phyloP scores from a whole-genome alignment of 2,329 filamentous ascomycete species.

The Whalleya microplaca region DNA sequence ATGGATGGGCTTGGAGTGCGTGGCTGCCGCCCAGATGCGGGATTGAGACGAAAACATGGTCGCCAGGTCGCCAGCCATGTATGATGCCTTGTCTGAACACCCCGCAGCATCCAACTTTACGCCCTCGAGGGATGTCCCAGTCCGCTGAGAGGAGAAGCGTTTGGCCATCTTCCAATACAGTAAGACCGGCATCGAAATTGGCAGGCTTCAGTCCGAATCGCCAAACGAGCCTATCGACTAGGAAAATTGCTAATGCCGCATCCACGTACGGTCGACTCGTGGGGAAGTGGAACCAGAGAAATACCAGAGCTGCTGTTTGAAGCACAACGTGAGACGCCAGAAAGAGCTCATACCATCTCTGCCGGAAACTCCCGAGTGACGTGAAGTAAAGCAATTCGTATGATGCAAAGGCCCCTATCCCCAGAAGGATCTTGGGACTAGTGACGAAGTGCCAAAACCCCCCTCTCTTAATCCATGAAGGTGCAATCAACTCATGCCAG shows the following conservation, averaged over 20 bases:
- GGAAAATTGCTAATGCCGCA: constrained; percentile 57
- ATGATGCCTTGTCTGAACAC: constrained; percentile 41
- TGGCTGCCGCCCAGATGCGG: constrained; percentile 57
- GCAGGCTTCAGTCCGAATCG: constrained; percentile 56
- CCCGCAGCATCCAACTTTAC: constrained; percentile 8
- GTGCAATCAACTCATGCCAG: constrained; percentile 57
- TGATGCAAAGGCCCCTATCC: constrained; percentile 56
- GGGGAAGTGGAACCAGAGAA: constrained; percentile 64
- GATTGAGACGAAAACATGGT: constrained; percentile 66
- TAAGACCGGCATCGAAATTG: constrained; percentile 52
- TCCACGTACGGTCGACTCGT: constrained; percentile 57
- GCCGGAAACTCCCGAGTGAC: constrained; percentile 61
- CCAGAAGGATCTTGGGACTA: constrained; percentile 55
- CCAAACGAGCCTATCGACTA: constrained; percentile 61
- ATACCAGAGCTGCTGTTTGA: constrained; percentile 56
- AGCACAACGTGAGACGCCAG: constrained; percentile 61
- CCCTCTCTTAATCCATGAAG: constrained; percentile 46
- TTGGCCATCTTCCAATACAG: constrained; percentile 58
- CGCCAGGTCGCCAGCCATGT: constrained; percentile 62
- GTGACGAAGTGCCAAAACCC: constrained; percentile 54
- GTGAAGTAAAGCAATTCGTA: constrained; percentile 67
- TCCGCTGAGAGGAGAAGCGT: constrained; percentile 53
- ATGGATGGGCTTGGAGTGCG: constrained; percentile 64
- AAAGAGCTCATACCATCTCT: constrained; percentile 66
- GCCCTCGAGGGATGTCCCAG: constrained; percentile 38